Percentiles rank a stretch among this genome's conserved stretches.
phyloP scores from a whole-genome alignment of 441 rosid species.

The Adansonia rubrostipa region DNA sequence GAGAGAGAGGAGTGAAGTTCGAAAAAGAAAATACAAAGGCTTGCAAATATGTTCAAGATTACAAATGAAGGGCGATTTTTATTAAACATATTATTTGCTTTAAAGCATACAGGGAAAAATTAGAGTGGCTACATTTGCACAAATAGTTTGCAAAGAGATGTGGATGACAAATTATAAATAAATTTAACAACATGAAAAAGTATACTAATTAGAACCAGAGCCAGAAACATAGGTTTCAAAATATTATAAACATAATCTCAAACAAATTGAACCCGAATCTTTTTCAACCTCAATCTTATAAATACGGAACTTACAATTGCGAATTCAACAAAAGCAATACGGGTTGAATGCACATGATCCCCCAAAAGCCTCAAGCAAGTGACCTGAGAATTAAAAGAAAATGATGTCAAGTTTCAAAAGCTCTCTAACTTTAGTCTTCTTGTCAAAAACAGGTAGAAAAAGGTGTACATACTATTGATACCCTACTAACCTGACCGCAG shows the following conservation, averaged over 20 bases:
- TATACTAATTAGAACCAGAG: not conserved
- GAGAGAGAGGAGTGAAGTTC: not conserved
- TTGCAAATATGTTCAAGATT: not conserved
- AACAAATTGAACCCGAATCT: not conserved
- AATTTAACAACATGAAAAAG: not conserved
- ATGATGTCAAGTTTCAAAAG: slow-evolving; percentile 15
- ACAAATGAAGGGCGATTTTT: not conserved
- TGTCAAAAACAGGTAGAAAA: not conserved
- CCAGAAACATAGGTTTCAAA: slow-evolving; percentile 7
- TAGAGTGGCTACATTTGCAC: not conserved
- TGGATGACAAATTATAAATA: not conserved
- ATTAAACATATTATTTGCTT: not conserved
- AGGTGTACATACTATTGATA: not conserved
- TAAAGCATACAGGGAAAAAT: not conserved
- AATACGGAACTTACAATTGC: slow-evolving; percentile 50
- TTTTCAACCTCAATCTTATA: not conserved
- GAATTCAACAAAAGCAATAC: slow-evolving; percentile 77
- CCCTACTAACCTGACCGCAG: slow-evolving; percentile 64
- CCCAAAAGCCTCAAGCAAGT: slow-evolving; percentile 75
- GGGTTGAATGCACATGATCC: slow-evolving; percentile 67
- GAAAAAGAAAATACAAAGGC: not conserved
- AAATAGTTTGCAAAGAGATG: not conserved
- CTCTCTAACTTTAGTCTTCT: not conserved
- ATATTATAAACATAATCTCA: slow-evolving; percentile 5
- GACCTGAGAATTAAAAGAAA: slow-evolving; percentile 43